Percentiles rank a stretch among this genome's conserved stretches.
Conservation (phyloP, 495 filamentous ascomycete genomes). For the Penicillium egyptiacum region DNA sequence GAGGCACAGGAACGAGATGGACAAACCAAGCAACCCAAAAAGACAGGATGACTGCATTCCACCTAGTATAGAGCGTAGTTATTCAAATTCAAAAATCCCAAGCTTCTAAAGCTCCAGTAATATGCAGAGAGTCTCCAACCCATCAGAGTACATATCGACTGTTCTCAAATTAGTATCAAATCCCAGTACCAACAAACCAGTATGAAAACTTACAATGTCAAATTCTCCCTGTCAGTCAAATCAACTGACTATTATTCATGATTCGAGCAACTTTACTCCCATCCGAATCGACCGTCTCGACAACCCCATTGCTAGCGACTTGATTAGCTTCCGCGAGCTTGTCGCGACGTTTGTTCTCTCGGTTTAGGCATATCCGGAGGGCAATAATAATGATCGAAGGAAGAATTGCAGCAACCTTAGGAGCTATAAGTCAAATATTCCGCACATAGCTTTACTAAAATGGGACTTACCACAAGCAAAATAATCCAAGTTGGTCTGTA, state of each 20-base stretch:
- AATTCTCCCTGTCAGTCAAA: constrained; percentile 43
- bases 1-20: neutral
- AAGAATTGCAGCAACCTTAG: constrained; percentile 31
- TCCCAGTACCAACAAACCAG: neutral
- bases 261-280: constrained; percentile 32
- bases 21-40: neutral
- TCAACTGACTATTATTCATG: constrained; percentile 41
- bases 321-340: constrained; percentile 19
- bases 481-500: constrained; percentile 44
- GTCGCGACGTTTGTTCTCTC: constrained; percentile 40
- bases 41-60: neutral
- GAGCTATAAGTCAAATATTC: neutral
- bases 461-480: constrained; percentile 34
- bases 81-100: neutral
- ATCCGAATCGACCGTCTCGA: constrained; percentile 33
- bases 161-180: neutral
- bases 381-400: constrained; percentile 29
- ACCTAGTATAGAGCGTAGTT: neutral
- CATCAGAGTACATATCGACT: constrained; percentile 5
- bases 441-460: neutral
- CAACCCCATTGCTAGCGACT: constrained; percentile 30
- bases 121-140: neutral
- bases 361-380: constrained; percentile 27
- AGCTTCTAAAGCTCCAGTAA: neutral
- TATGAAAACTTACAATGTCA: constrained; percentile 38